phyloP scores from a whole-genome alignment of 2,329 filamentous ascomycete genomes.

The Paecilomyces niveus region DNA sequence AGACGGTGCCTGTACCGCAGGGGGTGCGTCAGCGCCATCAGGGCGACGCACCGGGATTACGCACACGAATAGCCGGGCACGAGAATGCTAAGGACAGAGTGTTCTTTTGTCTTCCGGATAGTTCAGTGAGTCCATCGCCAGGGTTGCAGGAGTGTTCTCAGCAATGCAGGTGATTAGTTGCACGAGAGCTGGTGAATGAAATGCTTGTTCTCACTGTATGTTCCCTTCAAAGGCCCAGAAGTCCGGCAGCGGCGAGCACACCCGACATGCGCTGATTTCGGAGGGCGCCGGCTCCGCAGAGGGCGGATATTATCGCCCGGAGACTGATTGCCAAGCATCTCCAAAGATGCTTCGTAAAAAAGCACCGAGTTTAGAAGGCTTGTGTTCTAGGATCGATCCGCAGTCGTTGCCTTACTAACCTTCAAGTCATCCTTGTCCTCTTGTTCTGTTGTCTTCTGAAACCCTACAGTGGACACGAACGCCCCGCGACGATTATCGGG shows the following conservation, averaged over 20 bases:
- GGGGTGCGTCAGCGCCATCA: slow-evolving; percentile 31
- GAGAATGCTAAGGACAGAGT: slow-evolving; percentile 12
- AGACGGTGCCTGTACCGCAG: slow-evolving; percentile 30
- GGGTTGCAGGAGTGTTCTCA: neutral
- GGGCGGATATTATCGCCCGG: neutral
- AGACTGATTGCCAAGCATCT: neutral
- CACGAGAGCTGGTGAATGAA: neutral
- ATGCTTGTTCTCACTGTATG: neutral
- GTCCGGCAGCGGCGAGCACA: neutral
- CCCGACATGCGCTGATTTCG: neutral
- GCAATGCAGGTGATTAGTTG: neutral
- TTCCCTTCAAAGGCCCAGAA: neutral
- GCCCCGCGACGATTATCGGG: neutral
- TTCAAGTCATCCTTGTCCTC: neutral
- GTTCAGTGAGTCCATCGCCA: neutral
- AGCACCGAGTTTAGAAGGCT: neutral
- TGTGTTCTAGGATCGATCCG: neutral
- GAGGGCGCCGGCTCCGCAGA: neutral
- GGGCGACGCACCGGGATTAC: slow-evolving; percentile 16
- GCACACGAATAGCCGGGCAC: neutral
- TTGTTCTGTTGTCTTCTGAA: neutral
- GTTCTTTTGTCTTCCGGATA: slow-evolving; percentile 6
- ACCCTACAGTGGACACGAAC: neutral
- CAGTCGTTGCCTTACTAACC: neutral
- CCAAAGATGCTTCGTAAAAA: neutral